Evolutionary conservation across 345 rosid species (phyloP).

Genomic region (Eucalyptus virginea): DNA sequence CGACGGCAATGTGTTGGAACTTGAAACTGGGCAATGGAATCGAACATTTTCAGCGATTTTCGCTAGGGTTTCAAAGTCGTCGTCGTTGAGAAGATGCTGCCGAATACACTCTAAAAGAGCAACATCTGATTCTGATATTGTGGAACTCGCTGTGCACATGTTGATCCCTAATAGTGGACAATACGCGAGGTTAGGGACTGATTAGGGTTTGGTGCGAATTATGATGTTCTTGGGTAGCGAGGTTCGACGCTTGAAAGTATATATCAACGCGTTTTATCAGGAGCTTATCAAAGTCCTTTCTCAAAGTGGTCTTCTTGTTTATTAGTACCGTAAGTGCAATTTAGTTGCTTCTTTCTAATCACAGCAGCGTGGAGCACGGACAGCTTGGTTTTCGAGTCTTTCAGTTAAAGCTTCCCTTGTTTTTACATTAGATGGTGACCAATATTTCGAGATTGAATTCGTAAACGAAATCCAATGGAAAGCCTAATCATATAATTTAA

Average conservation of each 20-base stretch:
- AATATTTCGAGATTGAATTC: background rate
- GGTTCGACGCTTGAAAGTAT: background rate
- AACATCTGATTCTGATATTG: background rate
- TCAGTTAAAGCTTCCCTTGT: background rate
- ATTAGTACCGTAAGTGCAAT: background rate
- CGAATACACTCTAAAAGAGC: conserved; percentile 1
- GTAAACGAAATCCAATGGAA: background rate
- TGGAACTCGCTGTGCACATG: background rate
- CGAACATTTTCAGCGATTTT: background rate
- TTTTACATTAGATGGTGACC: background rate
- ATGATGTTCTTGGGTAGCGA: background rate
- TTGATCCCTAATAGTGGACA: background rate
- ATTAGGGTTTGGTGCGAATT: background rate
- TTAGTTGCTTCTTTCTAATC: background rate
- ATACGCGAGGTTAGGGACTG: background rate
- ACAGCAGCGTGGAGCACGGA: background rate
- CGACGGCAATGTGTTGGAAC: background rate
- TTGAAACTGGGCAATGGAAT: background rate
- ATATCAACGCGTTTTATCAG: background rate
- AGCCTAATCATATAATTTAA: background rate
- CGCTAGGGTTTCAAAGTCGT: conserved; percentile 2
- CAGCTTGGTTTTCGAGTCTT: background rate
- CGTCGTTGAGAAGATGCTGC: conserved; percentile 2
- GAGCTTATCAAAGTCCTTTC: background rate
- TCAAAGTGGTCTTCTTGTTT: background rate